These are phyloP conservation scores for Exophiala bonariae DNA, from an alignment of 2,329 filamentous ascomycete genomes.

Conservation along the genomic window DNA sequence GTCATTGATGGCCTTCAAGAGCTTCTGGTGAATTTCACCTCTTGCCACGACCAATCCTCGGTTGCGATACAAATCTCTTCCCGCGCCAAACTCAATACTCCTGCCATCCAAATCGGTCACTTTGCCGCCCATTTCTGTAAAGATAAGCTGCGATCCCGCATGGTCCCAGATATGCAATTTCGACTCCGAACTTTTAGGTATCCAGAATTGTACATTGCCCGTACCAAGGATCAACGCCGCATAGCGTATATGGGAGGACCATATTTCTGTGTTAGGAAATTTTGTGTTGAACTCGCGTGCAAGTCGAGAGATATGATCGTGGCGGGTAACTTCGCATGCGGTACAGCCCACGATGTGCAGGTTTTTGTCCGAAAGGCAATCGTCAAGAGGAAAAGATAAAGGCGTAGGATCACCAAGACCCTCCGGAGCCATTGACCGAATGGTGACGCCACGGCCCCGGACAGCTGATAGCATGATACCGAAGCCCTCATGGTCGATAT, in stretches of 20 bases:
- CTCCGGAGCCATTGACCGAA: neutral
- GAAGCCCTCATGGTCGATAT: neutral
- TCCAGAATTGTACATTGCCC: neutral
- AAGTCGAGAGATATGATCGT: neutral
- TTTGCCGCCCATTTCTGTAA: neutral
- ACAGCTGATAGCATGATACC: neutral
- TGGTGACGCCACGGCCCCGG: neutral
- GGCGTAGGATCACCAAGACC: conserved; percentile 4
- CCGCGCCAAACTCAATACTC: conserved; percentile 48
- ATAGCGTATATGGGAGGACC: neutral
- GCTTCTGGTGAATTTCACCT: conserved; percentile 31
- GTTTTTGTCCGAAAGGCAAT: no score
- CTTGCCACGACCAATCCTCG: conserved; percentile 42
- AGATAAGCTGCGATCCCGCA: neutral
- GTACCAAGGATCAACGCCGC: neutral
- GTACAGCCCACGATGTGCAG: conserved; percentile 1
- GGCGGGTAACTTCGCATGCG: neutral
- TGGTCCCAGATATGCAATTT: conserved; percentile 1
- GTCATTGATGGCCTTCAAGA: conserved; percentile 27
- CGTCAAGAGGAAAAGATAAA: no score
- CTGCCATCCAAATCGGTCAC: conserved; percentile 43
- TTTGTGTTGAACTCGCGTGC: neutral
- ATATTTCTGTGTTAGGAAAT: conserved; percentile 1
- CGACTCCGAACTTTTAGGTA: neutral
- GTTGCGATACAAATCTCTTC: conserved; percentile 40